These are phyloP conservation scores for Collybia sordida DNA, from an alignment of 768 basidiomycete genomes.

Conservation along the genomic window DNA sequence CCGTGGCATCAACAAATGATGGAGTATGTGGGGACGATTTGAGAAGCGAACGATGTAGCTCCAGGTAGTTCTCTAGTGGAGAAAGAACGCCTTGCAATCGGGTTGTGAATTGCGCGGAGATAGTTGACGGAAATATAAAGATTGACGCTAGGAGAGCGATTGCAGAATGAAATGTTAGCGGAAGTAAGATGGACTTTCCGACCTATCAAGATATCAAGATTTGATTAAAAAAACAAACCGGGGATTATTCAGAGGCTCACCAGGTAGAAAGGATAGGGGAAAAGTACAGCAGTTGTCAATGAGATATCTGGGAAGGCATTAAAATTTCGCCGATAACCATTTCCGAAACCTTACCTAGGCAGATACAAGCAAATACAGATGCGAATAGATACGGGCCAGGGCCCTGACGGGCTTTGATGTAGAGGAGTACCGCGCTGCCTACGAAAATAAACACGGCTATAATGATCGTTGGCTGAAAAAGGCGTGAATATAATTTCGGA, in stretches of 20 bases:
- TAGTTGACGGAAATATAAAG: conserved; percentile 60
- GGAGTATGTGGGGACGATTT: conserved; percentile 38
- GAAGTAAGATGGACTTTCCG: conserved; percentile 53
- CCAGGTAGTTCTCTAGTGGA: conserved; percentile 46
- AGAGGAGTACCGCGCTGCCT: conserved; percentile 57
- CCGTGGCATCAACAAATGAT: conserved; percentile 31
- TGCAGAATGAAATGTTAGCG: conserved; percentile 58
- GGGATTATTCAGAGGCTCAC: conserved; percentile 21
- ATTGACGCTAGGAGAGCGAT: conserved; percentile 52
- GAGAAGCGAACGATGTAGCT: conserved; percentile 47
- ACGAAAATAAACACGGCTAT: conserved; percentile 62
- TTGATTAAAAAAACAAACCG: not conserved
- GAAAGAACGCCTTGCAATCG: conserved; percentile 46
- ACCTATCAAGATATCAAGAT: conserved; percentile 26
- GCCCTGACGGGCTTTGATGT: conserved; percentile 56
- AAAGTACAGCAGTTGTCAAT: conserved; percentile 56
- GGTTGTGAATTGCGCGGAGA: conserved; percentile 57
- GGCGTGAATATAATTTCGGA: not conserved
- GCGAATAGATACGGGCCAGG: conserved; percentile 65
- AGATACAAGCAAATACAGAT: conserved; percentile 57
- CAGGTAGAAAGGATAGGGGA: conserved; percentile 64
- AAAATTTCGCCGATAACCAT: not conserved
- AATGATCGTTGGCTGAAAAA: conserved; percentile 53
- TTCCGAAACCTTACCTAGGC: conserved; percentile 38
- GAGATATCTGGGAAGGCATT: conserved; percentile 45